phyloP scores from a whole-genome alignment of 441 rosid species.

The Flueggea neowawraea region DNA sequence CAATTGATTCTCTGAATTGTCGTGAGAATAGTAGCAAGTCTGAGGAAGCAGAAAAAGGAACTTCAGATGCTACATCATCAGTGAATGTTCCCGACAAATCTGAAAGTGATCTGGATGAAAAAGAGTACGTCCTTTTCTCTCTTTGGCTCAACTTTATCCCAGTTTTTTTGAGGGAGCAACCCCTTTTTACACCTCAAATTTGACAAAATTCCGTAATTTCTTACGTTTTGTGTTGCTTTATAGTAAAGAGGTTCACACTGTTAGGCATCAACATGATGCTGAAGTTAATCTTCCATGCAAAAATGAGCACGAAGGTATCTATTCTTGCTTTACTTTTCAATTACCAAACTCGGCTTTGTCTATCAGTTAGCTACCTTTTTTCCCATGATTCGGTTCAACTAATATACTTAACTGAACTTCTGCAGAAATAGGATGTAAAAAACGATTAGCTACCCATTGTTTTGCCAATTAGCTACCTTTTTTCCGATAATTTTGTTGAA shows the following conservation, averaged over 20 bases:
- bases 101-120: conserved; percentile 23
- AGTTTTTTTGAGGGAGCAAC: too few relatives aligned
- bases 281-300: conserved; percentile 18
- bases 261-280: conserved; percentile 20
- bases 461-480: too few relatives aligned
- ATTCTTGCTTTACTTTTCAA: neutral
- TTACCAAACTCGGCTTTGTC: neutral
- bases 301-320: conserved; percentile 23
- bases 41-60: conserved; percentile 24
- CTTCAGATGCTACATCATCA: conserved; percentile 29
- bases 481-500: too few relatives aligned
- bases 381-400: neutral
- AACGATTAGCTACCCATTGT: too few relatives aligned
- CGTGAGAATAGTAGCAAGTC: conserved; percentile 15
- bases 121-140: conserved; percentile 31
- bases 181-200: too few relatives aligned
- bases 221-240: too few relatives aligned
- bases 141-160: too few relatives aligned
- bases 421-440: conserved; percentile 14
- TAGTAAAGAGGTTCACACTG: conserved; percentile 7
- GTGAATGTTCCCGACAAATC: conserved; percentile 31
- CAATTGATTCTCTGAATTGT: conserved; percentile 20
- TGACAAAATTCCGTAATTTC: too few relatives aligned
- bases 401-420: neutral
- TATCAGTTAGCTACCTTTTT: neutral